Conservation (phyloP, 345 rosid genomes). For the Lumnitzera littorea region DNA sequence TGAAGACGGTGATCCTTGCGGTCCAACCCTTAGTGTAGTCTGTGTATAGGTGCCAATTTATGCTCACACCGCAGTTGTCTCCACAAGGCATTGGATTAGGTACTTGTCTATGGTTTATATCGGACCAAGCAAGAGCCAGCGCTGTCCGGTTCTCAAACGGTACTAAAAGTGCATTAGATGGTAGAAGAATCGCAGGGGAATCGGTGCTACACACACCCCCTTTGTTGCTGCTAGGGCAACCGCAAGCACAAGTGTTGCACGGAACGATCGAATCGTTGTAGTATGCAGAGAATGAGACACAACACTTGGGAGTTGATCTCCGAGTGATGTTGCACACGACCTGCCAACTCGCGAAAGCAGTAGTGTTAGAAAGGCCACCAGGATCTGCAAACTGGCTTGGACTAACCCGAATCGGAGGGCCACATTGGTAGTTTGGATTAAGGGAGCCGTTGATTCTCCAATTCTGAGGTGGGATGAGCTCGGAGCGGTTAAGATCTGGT, state of each 20-base stretch:
- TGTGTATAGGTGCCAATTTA: slow-evolving; percentile 76
- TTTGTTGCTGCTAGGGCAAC: slow-evolving; percentile 43
- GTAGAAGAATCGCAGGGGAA: slow-evolving; percentile 67
- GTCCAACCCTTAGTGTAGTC: slow-evolving; percentile 75
- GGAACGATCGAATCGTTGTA: slow-evolving; percentile 84
- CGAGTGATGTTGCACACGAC: slow-evolving; percentile 90
- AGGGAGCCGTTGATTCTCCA: slow-evolving; percentile 75
- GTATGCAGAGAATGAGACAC: slow-evolving; percentile 89
- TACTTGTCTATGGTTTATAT: slow-evolving; percentile 38
- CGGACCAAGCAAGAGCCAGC: slow-evolving; percentile 57
- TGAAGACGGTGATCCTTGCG: slow-evolving; percentile 77
- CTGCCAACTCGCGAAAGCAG: slow-evolving; percentile 86
- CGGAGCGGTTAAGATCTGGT: slow-evolving; percentile 63
- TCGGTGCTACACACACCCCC: slow-evolving; percentile 48
- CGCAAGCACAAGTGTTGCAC: slow-evolving; percentile 83
- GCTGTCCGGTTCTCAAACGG: slow-evolving; percentile 75
- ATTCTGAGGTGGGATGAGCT: slow-evolving; percentile 70
- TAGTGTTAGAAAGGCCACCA: slow-evolving; percentile 49
- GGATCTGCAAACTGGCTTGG: slow-evolving; percentile 61
- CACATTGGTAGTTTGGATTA: slow-evolving; percentile 76
- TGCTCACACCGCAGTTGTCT: slow-evolving; percentile 82
- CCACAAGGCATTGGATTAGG: slow-evolving; percentile 80
- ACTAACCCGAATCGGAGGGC: slow-evolving; percentile 76
- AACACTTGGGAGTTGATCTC: slow-evolving; percentile 59
- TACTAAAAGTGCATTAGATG: slow-evolving; percentile 64